Conservation (phyloP, 805 yeast species). For the Candida berthetii region DNA sequence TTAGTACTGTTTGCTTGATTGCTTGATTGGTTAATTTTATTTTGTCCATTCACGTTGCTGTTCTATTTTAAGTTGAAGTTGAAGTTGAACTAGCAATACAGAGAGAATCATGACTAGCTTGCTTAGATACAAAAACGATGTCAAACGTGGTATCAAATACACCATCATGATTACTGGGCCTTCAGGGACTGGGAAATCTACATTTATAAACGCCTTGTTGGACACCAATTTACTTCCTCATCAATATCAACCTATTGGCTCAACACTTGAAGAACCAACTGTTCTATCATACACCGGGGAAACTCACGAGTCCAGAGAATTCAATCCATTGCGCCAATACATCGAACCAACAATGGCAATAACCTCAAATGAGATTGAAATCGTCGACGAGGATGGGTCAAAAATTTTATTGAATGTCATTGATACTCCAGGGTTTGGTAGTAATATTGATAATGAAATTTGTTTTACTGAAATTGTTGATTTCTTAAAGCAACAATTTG, state of each 20-base stretch:
- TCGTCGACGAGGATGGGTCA: constrained; percentile 54
- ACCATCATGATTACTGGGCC: constrained; percentile 70
- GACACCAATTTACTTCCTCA: constrained; percentile 59
- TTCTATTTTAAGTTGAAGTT: too few relatives aligned
- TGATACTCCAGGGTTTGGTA: constrained; percentile 82
- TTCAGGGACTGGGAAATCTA: constrained; percentile 73
- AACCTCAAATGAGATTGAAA: constrained; percentile 58
- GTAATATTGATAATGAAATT: constrained; percentile 55
- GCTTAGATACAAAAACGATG: constrained; percentile 53
- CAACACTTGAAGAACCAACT: constrained; percentile 19
- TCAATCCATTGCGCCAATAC: constrained; percentile 53
- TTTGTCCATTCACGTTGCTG: too few relatives aligned
- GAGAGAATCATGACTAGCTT: not conserved
- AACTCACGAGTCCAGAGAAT: constrained; percentile 40
- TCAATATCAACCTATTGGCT: constrained; percentile 37
- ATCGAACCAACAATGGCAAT: constrained; percentile 74
- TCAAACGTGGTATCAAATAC: constrained; percentile 67
- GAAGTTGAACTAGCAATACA: not conserved
- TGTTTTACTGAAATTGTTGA: constrained; percentile 62
- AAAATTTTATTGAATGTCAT: constrained; percentile 51
- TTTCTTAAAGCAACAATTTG: constrained; percentile 73
- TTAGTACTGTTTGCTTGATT: too few relatives aligned
- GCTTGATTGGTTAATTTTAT: too few relatives aligned
- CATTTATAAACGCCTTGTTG: constrained; percentile 63
- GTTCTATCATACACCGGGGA: constrained; percentile 14